Evolutionary conservation across 768 basidiomycete genomes (phyloP), one percentile per base, ranked within the genome.

Genomic region (Polyporus arcularius): DNA sequence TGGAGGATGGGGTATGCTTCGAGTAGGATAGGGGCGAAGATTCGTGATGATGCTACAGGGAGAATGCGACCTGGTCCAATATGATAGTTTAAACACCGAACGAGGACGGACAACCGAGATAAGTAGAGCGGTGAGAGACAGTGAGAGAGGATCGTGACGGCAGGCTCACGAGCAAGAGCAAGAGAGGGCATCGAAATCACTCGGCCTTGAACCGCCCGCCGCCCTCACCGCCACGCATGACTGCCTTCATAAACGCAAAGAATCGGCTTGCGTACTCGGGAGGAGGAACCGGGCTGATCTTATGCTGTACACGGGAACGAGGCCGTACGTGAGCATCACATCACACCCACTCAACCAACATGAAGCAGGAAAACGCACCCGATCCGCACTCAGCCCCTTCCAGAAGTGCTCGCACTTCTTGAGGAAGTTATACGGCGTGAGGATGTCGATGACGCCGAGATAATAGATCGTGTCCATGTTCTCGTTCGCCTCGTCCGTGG

Each of bases 401-500:
- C 94, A 98, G 58, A 93, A 78, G 73, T 92, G 89, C 74, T 99
- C 97, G 18, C 88, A 56, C 72, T 85, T 86, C 81, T 99, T 99
- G 61, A 82, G 66, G 18, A 72, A 65, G 18, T 80, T 84, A 72
- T 93, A 99, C 2, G 96, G 96, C 28, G 97, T 98, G 61, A 96
- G 76, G 65, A 98, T 98, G 74, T 99, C 97, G 69, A 99, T 99
- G 55, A 99, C 84, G 26, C 97, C 96, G 9, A 98, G 79, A 73
- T 98, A 98, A 73, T 96, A 97, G 57, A 97, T 89, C 49, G 85
- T 85, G 64, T 89, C 88, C 75, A 88, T 74, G 2, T 80, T 73
- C 18, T 82, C 79, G 72, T 98, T 96, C 9, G 73, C 75, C 68
- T 98, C 96, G 72, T 96, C 87, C 16, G 96, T 97, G 39, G 95